A percentile compares a stretch with the other conserved stretches of the same genome.
Conservation (phyloP, 2,329 filamentous ascomycete species). For the Fusarium guadeloupense region DNA sequence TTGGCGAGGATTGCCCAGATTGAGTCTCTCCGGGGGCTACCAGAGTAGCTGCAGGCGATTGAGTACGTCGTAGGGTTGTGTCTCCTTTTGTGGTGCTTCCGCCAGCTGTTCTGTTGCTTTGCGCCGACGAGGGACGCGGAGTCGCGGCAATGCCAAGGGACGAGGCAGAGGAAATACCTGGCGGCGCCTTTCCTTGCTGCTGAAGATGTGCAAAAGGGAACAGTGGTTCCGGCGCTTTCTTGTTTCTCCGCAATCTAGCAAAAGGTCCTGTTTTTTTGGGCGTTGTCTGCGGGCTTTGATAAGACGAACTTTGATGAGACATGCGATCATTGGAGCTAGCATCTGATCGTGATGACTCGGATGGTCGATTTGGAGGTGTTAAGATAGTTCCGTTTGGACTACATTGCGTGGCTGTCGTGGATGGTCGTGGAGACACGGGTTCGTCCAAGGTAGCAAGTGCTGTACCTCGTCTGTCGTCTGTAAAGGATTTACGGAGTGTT, state of each 20-base stretch:
- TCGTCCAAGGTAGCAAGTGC: constrained; percentile 64
- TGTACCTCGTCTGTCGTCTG: constrained; percentile 48
- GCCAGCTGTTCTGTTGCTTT: constrained; percentile 42
- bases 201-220: constrained; percentile 91
- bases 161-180: constrained; percentile 52
- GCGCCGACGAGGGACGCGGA: constrained; percentile 50
- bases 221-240: constrained; percentile 76
- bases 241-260: constrained; percentile 82
- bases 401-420: constrained; percentile 41
- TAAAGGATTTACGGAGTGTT: constrained; percentile 55
- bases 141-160: constrained; percentile 52
- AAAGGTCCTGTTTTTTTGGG: constrained; percentile 74
- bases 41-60: constrained; percentile 60
- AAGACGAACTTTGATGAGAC: constrained; percentile 64
- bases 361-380: constrained; percentile 56
- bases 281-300: constrained; percentile 68
- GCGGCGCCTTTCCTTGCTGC: constrained; percentile 64
- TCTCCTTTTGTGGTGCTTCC: constrained; percentile 34
- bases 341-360: constrained; percentile 89
- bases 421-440: constrained; percentile 50
- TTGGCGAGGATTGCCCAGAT: constrained; percentile 74
- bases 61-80: constrained; percentile 22
- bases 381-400: constrained; percentile 56
- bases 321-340: constrained; percentile 76
- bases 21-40: constrained; percentile 54